Evolutionary conservation across 1,139 yeast species (phyloP), one percentile per base, ranked within the genome.

Genomic region (Saccharomyces pastorianus): DNA sequence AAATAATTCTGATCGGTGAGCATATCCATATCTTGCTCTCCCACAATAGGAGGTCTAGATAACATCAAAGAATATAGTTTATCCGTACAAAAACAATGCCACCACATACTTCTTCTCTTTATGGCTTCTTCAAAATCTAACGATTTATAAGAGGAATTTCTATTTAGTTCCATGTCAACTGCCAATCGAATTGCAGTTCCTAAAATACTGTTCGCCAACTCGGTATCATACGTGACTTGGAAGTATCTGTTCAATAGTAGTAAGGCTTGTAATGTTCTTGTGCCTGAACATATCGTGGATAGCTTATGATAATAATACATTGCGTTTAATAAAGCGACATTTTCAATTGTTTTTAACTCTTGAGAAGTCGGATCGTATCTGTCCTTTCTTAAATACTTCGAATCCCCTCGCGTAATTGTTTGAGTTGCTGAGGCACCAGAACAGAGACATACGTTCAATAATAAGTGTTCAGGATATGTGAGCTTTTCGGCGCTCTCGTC

Each of bases 301-400:
- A 65, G 55, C 52, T 62, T 64, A 50, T 64, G 64, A 48, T 61
- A 66, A 49, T 61, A 65, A 50, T 59, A 61, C 55, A 64, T 58
- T 26, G 65, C 56, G 50, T 65, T 65, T 38, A 61, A 53, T 9
- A 65, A 54, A 41, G 60, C 56, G 25, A 60, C 56, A 34, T 58
- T 58, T 51, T 65, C 69, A 6, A 65, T 60, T n/a, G 46, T 42
- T 14, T 53, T 53, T n/a, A 64, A 53, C 49, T 62, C 63, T n/a
- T 60, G 58, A 8, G 51, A 50, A 9, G 56, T 58, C 6, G 63
- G 64, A 44, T 58, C 58, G 31, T 55, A 55, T 50, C 56, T 56
- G 46, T 60, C 65, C 47, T 63, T 62, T 50, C 63, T 57, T 9
- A 59, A 46, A 49, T 55, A 61, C 13, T 58, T 51, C 11, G 55